Evolutionary conservation across 139 green algal species (phyloP), one percentile per base, ranked within the genome.

Genomic region (Ettlia oleoabundans): DNA sequence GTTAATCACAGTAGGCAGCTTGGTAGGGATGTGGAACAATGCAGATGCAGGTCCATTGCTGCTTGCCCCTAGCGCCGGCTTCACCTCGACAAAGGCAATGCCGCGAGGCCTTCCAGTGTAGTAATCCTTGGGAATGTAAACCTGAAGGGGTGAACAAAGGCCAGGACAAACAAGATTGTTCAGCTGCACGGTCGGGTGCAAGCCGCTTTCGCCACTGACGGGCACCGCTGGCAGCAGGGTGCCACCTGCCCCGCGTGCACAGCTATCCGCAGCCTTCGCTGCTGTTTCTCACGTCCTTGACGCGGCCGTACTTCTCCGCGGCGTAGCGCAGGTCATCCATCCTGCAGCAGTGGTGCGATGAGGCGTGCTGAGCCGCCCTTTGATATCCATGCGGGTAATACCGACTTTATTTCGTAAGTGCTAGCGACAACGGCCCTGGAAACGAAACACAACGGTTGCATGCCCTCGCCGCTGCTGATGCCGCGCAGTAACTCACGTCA

Each of bases 11-110:
- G 19, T 38, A 35, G 28, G 26, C 3, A 38, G 62, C 26, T 38
- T 30, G 62, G 24, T 13, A n/a, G n/a, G n/a, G n/a, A n/a, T n/a
- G n/a, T n/a, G n/a, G n/a, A n/a, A n/a, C n/a, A n/a, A n/a, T n/a
- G n/a, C n/a, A 64, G 4, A 64, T 32, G 4, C 53, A 4, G 22
- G n/a, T 64, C 4, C 7, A 22, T 32, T 26, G 53, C 53, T 10
- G 7, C 53, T 26, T 3, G 22, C 26, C 28, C 62, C 62, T 33
- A 22, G 26, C 62, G 26, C 62, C 28, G 10, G 26, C 30, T 19
- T 35, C 53, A 80, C 73, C 73, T 94, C 91, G 7, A 94, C 28
- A 38, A 94, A 94, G 6, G 78, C 88, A 7, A 93, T 88, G 35
- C 91, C 91, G 1, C 91, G 78, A 0, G 80, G 67, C 8, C 74